Conservation (phyloP, 2,329 filamentous ascomycete species). For the Fusarium algeriense region DNA sequence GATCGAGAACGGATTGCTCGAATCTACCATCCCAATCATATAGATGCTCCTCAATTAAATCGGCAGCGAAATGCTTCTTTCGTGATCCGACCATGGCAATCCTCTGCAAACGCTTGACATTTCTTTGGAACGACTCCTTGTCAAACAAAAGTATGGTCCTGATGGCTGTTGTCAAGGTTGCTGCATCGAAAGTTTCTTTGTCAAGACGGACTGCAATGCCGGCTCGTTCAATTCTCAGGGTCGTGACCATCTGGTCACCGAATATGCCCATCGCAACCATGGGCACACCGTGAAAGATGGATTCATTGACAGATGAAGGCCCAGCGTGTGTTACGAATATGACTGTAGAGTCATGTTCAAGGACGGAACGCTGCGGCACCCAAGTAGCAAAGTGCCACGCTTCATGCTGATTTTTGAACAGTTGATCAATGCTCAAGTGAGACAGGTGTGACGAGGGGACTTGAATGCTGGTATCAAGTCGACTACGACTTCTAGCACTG, state of each 20-base stretch:
- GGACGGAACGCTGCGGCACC: background rate
- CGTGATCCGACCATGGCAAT: constrained; percentile 1
- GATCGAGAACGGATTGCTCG: background rate
- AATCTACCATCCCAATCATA: constrained; percentile 14
- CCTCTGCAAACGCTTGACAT: background rate
- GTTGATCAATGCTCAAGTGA: background rate
- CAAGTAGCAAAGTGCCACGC: constrained; percentile 6
- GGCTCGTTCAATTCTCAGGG: background rate
- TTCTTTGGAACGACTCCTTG: background rate
- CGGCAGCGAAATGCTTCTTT: constrained; percentile 1
- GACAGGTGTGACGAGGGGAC: background rate
- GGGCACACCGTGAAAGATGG: constrained; percentile 8
- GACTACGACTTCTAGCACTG: background rate
- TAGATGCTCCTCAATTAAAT: background rate
- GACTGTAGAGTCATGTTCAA: background rate
- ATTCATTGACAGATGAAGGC: constrained; percentile 7
- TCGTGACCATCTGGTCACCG: constrained; percentile 4
- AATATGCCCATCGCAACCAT: constrained; percentile 10
- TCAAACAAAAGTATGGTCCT: background rate
- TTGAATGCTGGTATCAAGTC: background rate
- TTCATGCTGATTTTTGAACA: background rate
- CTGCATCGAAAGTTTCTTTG: background rate
- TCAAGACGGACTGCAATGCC: constrained; percentile 1
- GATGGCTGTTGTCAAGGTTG: background rate
- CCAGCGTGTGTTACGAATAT: constrained; percentile 6